phyloP scores from a whole-genome alignment of 192 early-diverging fungal genomes.

The Gonapodya prolifera region DNA sequence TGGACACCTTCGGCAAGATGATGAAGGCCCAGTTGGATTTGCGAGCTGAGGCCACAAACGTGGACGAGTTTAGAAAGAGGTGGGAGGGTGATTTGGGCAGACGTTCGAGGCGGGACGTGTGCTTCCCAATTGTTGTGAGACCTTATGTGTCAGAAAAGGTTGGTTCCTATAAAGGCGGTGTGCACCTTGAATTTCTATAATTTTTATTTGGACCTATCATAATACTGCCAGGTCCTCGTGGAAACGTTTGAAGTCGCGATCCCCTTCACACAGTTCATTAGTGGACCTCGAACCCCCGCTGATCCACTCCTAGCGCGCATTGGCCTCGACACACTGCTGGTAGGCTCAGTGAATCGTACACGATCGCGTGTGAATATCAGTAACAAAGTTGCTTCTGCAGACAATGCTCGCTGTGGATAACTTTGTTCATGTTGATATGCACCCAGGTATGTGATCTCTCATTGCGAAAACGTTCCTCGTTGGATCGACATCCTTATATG shows the following conservation, averaged over 20 bases:
- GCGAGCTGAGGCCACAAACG: constrained; percentile 60
- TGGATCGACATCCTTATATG: too few species aligned
- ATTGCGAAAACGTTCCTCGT: too few species aligned
- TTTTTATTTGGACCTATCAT: too few species aligned
- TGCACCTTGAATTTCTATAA: too few species aligned
- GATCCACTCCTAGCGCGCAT: constrained; percentile 65
- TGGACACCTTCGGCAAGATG: constrained; percentile 76
- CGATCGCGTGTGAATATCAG: too few species aligned
- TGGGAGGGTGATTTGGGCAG: constrained; percentile 16
- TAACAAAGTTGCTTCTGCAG: constrained; percentile 21
- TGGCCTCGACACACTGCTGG: constrained; percentile 67
- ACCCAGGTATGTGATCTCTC: constrained; percentile 54
- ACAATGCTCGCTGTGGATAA: constrained; percentile 91
- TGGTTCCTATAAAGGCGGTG: too few species aligned
- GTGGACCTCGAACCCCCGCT: constrained; percentile 44
- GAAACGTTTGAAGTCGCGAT: constrained; percentile 74
- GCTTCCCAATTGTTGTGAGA: neutral
- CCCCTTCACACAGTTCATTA: constrained; percentile 56
- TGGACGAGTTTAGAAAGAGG: constrained; percentile 32
- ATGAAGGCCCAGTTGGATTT: constrained; percentile 86
- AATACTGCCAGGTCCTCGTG: constrained; percentile 71
- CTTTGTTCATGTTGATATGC: constrained; percentile 87
- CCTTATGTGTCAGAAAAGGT: constrained; percentile 1
- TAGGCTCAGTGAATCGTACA: constrained; percentile 14
- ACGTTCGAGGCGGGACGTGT: constrained; percentile 34